These are phyloP conservation scores for Orbilia ellipsospora DNA, from an alignment of 2,329 filamentous ascomycete genomes.

Conservation along the genomic window DNA sequence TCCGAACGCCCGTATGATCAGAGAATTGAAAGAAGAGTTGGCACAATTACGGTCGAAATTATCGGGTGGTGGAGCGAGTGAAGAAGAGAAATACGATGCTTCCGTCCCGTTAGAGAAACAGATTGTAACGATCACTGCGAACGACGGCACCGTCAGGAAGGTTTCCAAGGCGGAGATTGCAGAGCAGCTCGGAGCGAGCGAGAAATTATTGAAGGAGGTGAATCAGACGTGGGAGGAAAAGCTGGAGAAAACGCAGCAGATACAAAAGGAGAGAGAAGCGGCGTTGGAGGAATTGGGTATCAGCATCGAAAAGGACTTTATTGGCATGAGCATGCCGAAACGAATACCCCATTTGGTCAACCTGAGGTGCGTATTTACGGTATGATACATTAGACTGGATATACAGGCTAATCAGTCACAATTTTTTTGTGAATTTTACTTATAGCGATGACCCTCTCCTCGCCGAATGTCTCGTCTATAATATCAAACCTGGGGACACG, in stretches of 20 bases:
- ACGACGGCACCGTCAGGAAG: constrained; percentile 89
- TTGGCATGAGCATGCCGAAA: constrained; percentile 94
- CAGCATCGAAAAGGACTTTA: constrained; percentile 98
- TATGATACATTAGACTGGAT: background rate
- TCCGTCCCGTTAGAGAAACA: constrained; percentile 94
- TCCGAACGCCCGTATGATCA: constrained; percentile 97
- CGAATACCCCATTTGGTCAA: constrained; percentile 99
- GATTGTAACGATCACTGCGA: constrained; percentile 89
- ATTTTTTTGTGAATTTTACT: background rate
- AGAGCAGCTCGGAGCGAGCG: constrained; percentile 85
- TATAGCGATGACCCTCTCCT: constrained; percentile 81
- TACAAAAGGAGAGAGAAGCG: constrained; percentile 95
- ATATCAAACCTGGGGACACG: constrained; percentile 93
- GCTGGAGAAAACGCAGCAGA: constrained; percentile 90
- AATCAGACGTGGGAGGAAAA: constrained; percentile 99
- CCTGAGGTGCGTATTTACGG: constrained; percentile 68
- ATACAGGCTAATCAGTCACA: constrained; percentile 8
- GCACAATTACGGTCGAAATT: constrained; percentile 87
- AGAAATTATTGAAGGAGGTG: constrained; percentile 93
- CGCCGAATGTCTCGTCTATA: constrained; percentile 96
- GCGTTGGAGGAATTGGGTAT: constrained; percentile 96
- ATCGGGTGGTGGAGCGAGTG: constrained; percentile 68
- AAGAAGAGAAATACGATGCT: constrained; percentile 87
- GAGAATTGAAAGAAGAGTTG: constrained; percentile 95
- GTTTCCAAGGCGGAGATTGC: constrained; percentile 98